Conservation (phyloP, 2,329 filamentous ascomycete genomes). For the Xylariaceae sp. region DNA sequence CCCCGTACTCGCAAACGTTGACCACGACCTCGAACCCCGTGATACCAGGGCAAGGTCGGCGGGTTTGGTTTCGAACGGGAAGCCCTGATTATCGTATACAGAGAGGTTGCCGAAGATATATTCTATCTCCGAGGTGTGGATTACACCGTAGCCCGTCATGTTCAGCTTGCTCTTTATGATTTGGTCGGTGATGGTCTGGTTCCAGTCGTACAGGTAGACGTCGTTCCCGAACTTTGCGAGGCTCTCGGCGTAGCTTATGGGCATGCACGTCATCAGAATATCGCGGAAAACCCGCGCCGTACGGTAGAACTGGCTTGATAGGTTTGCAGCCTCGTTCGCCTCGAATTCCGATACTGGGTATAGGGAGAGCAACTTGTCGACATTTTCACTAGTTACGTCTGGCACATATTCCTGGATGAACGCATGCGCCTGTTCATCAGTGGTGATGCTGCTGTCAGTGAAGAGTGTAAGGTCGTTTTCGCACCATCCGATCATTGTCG, state of each 20-base stretch:
- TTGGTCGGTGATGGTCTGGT: constrained; percentile 59
- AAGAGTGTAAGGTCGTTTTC: constrained; percentile 54
- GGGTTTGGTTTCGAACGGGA: constrained; percentile 45
- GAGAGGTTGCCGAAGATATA: constrained; percentile 58
- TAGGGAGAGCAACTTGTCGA: constrained; percentile 52
- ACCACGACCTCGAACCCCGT: constrained; percentile 55
- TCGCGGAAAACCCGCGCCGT: constrained; percentile 57
- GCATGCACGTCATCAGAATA: constrained; percentile 42
- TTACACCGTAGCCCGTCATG: constrained; percentile 50
- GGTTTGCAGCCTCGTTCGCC: constrained; percentile 45
- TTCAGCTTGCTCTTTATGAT: constrained; percentile 46
- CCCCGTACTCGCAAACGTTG: constrained; percentile 52
- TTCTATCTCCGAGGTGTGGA: constrained; percentile 61
- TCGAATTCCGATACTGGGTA: constrained; percentile 59
- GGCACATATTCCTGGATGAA: constrained; percentile 51
- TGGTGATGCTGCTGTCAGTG: constrained; percentile 49
- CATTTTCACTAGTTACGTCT: constrained; percentile 41
- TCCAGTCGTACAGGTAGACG: constrained; percentile 59
- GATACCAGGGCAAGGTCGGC: constrained; percentile 50
- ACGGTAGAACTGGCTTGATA: constrained; percentile 58
- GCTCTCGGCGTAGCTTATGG: constrained; percentile 23
- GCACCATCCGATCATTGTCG: constrained; percentile 52
- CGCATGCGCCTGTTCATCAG: constrained; percentile 46
- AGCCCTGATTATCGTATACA: constrained; percentile 49
- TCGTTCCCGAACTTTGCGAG: constrained; percentile 44